Base-by-base conservation (phyloP, 495 filamentous ascomycete genomes). In the Podospora bellae-mahoneyi region DNA sequence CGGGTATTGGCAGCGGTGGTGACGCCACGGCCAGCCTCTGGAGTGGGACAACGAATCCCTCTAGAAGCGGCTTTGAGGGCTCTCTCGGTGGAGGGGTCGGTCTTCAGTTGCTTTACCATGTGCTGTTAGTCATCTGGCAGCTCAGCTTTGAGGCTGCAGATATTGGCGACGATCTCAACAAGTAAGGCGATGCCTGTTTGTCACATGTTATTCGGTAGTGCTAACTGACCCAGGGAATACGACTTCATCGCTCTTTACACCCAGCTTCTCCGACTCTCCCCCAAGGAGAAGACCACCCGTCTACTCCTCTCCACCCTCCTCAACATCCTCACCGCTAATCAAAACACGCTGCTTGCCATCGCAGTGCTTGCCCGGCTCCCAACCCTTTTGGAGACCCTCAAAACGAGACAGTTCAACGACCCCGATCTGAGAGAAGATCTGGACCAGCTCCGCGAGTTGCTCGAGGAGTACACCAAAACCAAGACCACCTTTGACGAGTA, bases 401-500 rank as follows among this genome's bases (percentile, higher is more conserved):
- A 86, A 66, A 86, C 88, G 39, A 91, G 94, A 64, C 95, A 96
- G 75, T 83, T 96, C 66, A 90, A 91, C 61, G 95, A 99, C 78
- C 86, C 88, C 44, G 95, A 99, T 76, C 87, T 98, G 32, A 85
- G 92, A 28, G 92, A 96, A 70, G 95, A 99, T 77, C 85, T 98
- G 15, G 83, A 86, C 65, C 82, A 81, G 23, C 84, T 99, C 16
- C 89, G 83, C 26, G 88, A 90, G 56, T 89, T 94, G 80, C 82
- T 98, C 79, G 92, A 96, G 26, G 93, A 95, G 61, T 97, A 98
- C 78, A 94, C 93, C 70, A 92, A 92, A 76, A 95, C 92, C 53
- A 96, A 97, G 81, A 99, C 96, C 5, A 99, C 94, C 0, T 96
- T 99, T 71, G 94, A 97, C 78, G 89, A 96, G 75, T 99, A 99